Percentiles rank a stretch among this genome's conserved stretches.
phyloP scores from a whole-genome alignment of 208 protist genomes.

The Novymonas esmeraldas region DNA sequence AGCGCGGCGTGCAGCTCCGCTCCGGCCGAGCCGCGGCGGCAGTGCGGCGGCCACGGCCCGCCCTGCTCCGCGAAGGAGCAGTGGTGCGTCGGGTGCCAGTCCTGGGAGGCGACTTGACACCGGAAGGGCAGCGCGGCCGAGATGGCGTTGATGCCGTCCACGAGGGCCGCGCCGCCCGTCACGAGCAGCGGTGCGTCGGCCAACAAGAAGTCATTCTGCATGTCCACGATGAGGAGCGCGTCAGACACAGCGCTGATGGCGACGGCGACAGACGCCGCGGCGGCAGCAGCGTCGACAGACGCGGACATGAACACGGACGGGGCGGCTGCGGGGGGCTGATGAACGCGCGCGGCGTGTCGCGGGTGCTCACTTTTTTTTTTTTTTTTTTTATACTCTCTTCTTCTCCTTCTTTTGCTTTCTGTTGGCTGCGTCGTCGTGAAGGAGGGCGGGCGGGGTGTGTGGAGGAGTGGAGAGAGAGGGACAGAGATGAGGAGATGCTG shows the following conservation, averaged over 20 bases:
- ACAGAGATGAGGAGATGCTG: neutral
- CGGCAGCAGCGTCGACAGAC: neutral
- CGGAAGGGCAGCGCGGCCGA: constrained; percentile 30
- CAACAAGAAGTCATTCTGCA: constrained; percentile 75
- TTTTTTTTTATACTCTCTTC: no score
- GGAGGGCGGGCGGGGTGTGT: no score
- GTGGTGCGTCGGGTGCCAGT: constrained; percentile 73
- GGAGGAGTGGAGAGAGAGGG: no score
- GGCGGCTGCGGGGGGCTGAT: no score
- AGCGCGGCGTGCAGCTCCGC: constrained; percentile 45
- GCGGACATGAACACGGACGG: no score
- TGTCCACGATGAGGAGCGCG: constrained; percentile 64
- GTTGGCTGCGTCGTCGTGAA: no score
- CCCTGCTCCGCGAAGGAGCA: constrained; percentile 57
- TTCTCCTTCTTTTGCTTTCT: no score
- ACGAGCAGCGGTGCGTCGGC: constrained; percentile 53
- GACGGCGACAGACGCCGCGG: no score
- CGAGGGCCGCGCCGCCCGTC: constrained; percentile 23
- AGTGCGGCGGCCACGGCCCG: constrained; percentile 65
- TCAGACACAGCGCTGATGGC: constrained; percentile 27
- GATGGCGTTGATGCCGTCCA: constrained; percentile 53
- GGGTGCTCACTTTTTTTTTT: no score
- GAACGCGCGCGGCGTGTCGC: no score
- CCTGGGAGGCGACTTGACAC: constrained; percentile 48
- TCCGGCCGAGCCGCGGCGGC: constrained; percentile 45